phyloP scores from a whole-genome alignment of 1,284 basidiomycete species.

The Ganoderma leucocontextum region DNA sequence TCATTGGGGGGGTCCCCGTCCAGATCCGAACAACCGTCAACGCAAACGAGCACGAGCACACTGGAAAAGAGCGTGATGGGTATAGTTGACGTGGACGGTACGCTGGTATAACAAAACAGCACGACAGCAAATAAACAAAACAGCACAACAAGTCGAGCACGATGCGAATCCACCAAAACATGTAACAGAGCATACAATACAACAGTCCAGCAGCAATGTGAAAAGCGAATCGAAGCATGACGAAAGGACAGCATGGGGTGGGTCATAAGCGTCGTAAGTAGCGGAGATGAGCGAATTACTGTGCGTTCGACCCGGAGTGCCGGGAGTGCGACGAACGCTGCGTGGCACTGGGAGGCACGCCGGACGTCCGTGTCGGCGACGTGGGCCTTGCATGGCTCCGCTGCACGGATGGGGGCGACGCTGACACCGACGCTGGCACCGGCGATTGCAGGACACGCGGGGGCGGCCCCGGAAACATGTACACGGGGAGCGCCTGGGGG shows the following conservation, averaged over 20 bases:
- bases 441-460: slow-evolving; percentile 31
- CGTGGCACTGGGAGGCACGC: slow-evolving; percentile 17
- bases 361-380: slow-evolving; percentile 11
- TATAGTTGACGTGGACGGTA: not conserved
- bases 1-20: not conserved
- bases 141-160: not conserved
- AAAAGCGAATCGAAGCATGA: not conserved
- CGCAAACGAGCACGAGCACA: not conserved
- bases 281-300: slow-evolving; percentile 8
- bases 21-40: not conserved
- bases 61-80: not conserved
- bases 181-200: not conserved
- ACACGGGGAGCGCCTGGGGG: slow-evolving; percentile 38
- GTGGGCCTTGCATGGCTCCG: slow-evolving; percentile 1
- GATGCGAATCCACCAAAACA: not conserved
- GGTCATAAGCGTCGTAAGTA: not conserved
- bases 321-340: slow-evolving; percentile 20
- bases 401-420: not conserved
- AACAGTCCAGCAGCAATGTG: not conserved
- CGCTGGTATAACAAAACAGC: not conserved
- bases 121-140: not conserved
- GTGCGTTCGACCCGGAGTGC: slow-evolving; percentile 21
- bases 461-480: slow-evolving; percentile 38
- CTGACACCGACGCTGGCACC: slow-evolving; percentile 16
- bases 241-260: not conserved